Evolutionary conservation across 2,329 filamentous ascomycete species (phyloP).

Genomic region (Botrytis fragariae): DNA sequence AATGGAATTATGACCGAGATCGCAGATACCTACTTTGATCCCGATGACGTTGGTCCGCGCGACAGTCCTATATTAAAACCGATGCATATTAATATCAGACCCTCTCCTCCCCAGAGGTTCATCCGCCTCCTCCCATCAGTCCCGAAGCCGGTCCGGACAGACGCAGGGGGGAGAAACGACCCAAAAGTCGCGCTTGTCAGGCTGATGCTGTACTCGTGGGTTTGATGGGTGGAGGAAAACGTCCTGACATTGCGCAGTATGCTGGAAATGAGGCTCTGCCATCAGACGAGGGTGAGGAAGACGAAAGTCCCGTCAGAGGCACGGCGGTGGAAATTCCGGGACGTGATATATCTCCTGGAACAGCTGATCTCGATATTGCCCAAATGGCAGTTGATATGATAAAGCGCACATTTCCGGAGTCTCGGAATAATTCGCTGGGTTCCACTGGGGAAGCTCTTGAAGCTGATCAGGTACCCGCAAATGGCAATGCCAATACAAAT

Average conservation of each 20-base stretch:
- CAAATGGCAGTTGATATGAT: slow-evolving; percentile 19
- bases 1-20: slow-evolving; percentile 21
- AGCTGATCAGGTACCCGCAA: background rate
- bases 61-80: slow-evolving; percentile 44
- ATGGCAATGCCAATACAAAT: background rate
- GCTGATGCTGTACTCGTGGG: slow-evolving; percentile 67
- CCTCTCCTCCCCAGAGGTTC: slow-evolving; percentile 52
- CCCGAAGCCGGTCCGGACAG: slow-evolving; percentile 39
- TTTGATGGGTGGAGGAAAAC: slow-evolving; percentile 61
- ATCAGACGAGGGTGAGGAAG: slow-evolving; percentile 43
- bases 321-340: slow-evolving; percentile 30
- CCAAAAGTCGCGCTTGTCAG: slow-evolving; percentile 44
- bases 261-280: slow-evolving; percentile 55
- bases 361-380: slow-evolving; percentile 11
- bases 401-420: background rate
- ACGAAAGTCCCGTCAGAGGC: slow-evolving; percentile 37
- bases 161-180: slow-evolving; percentile 29
- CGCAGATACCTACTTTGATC: slow-evolving; percentile 42
- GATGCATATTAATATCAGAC: slow-evolving; percentile 46
- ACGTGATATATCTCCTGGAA: slow-evolving; percentile 31
- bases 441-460: background rate
- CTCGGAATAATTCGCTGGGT: background rate
- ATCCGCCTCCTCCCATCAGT: slow-evolving; percentile 47
- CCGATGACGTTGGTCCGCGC: slow-evolving; percentile 47
- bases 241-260: slow-evolving; percentile 60